Conservation (phyloP, 169 alveolate species). For the Plasmodium coatneyi region DNA sequence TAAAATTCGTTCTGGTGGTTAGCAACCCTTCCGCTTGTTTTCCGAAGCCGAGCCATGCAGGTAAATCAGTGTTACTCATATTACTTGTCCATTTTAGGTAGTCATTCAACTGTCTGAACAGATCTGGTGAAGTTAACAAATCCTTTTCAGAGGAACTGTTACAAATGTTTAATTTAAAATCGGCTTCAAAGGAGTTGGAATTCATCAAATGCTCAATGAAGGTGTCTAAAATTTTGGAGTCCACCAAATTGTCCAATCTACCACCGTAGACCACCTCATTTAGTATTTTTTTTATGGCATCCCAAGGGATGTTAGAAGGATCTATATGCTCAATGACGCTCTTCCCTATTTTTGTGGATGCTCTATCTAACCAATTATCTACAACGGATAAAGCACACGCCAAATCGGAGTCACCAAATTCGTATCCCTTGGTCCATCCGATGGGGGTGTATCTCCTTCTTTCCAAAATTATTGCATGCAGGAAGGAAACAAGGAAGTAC, state of each 20-base stretch:
- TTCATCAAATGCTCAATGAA: slow-evolving; percentile 91
- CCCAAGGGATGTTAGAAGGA: slow-evolving; percentile 98
- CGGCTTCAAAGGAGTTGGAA: slow-evolving; percentile 88
- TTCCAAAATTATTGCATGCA: slow-evolving; percentile 97
- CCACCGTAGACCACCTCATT: slow-evolving; percentile 97
- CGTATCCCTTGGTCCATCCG: slow-evolving; percentile 98
- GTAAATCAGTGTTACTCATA: slow-evolving; percentile 73
- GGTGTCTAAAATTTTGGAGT: slow-evolving; percentile 91
- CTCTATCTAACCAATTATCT: slow-evolving; percentile 94
- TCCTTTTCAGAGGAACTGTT: slow-evolving; percentile 73
- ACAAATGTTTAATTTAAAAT: slow-evolving; percentile 79
- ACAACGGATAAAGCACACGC: slow-evolving; percentile 94
- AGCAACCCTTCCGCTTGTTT: slow-evolving; percentile 75
- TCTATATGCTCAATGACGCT: slow-evolving; percentile 82
- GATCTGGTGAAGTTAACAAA: slow-evolving; percentile 66
- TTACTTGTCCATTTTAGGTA: slow-evolving; percentile 66
- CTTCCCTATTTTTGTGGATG: slow-evolving; percentile 74
- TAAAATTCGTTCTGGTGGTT: slow-evolving; percentile 61
- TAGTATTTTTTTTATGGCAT: slow-evolving; percentile 94
- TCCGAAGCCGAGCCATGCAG: slow-evolving; percentile 76
- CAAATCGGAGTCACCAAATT: slow-evolving; percentile 98
- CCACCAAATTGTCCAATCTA: slow-evolving; percentile 96
- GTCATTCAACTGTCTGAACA: slow-evolving; percentile 68
- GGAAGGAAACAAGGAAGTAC: slow-evolving; percentile 95
- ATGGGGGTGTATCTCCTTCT: slow-evolving; percentile 96